Evolutionary conservation across 83 land plant species (phyloP).

Genomic region (Picea mariana): DNA sequence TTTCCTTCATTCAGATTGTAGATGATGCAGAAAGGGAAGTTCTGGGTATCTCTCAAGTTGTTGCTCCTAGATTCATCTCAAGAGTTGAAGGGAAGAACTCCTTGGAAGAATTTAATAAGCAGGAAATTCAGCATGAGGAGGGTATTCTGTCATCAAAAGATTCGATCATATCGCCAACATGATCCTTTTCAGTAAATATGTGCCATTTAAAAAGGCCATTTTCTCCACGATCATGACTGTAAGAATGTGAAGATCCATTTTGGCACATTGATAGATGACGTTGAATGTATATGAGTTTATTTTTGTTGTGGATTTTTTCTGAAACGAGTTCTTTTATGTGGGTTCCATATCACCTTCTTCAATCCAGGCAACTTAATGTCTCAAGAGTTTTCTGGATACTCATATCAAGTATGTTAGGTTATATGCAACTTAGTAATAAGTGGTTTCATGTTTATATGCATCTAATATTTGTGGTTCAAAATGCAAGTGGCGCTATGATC

Average conservation of each 20-base stretch:
- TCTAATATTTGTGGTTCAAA: no score
- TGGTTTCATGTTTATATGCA: no score
- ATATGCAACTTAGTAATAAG: not conserved
- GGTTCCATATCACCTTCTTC: not conserved
- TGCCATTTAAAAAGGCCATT: constrained; percentile 15
- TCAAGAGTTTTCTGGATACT: no score
- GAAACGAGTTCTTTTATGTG: not conserved
- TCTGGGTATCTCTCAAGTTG: constrained; percentile 4
- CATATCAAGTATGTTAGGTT: not conserved
- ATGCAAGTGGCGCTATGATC: no score
- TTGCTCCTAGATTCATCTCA: not conserved
- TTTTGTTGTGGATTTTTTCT: not conserved
- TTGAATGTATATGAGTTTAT: no score
- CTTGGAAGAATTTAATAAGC: not conserved
- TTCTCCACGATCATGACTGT: constrained; percentile 20
- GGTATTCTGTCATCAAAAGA: not conserved
- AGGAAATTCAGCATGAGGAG: constrained; percentile 5
- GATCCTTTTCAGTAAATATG: constrained; percentile 15
- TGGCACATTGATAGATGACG: no score
- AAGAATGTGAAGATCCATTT: not conserved
- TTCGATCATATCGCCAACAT: constrained; percentile 12
- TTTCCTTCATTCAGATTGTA: constrained; percentile 21
- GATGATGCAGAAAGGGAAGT: constrained; percentile 25
- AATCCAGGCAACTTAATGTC: not conserved
- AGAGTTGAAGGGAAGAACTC: not conserved